A percentile compares a stretch with the other conserved stretches of the same genome.
Evolutionary conservation across 495 filamentous ascomycete species (phyloP).

Genomic region (Geoglossum glabrum): DNA sequence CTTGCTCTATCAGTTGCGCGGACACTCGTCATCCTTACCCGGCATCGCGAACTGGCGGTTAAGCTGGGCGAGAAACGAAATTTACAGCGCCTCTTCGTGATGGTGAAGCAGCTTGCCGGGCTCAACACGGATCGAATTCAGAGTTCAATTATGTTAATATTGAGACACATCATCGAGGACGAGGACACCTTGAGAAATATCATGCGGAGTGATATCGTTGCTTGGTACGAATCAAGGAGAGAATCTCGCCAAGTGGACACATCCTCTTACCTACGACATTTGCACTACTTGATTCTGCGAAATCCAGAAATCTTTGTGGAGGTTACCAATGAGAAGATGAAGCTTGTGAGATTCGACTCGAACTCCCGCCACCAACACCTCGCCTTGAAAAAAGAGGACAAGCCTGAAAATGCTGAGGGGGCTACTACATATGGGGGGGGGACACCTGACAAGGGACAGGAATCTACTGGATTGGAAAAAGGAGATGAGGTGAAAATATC

Average conservation of each 20-base stretch:
- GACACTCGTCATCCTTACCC: slow-evolving; percentile 77
- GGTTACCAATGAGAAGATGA: slow-evolving; percentile 70
- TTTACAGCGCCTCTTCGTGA: slow-evolving; percentile 75
- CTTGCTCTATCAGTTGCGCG: slow-evolving; percentile 68
- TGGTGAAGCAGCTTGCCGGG: slow-evolving; percentile 77
- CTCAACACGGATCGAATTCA: slow-evolving; percentile 54
- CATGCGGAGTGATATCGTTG: slow-evolving; percentile 77
- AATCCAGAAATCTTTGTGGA: slow-evolving; percentile 77
- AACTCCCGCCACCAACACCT: slow-evolving; percentile 38
- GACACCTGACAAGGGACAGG: slow-evolving; percentile 8
- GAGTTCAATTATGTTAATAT: slow-evolving; percentile 63
- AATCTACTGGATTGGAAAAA: slow-evolving; percentile 18
- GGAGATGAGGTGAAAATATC: slow-evolving; percentile 34
- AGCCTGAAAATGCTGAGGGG: slow-evolving; percentile 14
- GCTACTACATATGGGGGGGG: slow-evolving; percentile 18
- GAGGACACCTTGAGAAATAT: slow-evolving; percentile 76
- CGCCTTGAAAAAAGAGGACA: slow-evolving; percentile 31
- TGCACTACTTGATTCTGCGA: slow-evolving; percentile 67
- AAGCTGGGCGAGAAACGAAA: slow-evolving; percentile 70
- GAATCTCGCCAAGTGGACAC: slow-evolving; percentile 45
- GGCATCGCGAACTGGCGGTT: slow-evolving; percentile 51
- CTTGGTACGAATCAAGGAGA: slow-evolving; percentile 42
- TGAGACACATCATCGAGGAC: slow-evolving; percentile 89
- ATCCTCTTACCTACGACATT: slow-evolving; percentile 47
- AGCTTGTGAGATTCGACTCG: slow-evolving; percentile 40